Evolutionary conservation across 2,329 filamentous ascomycete species (phyloP).

Genomic region (Cordyceps militaris): DNA sequence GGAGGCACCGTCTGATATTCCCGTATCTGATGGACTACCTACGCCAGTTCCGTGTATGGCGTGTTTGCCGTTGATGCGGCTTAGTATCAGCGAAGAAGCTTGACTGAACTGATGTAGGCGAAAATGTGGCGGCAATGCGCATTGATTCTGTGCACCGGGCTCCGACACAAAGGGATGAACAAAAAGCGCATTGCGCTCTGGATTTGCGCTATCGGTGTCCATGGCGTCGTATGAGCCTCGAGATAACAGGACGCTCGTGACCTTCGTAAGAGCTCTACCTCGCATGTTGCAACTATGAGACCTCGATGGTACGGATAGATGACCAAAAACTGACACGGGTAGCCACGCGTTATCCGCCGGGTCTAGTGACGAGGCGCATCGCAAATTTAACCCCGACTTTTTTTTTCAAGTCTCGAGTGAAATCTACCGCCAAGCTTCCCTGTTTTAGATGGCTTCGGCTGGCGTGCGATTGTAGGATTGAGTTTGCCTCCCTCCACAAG

Average conservation of each 20-base stretch:
- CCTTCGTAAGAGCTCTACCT: not conserved
- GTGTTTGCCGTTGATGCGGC: conserved; percentile 11
- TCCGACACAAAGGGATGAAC: conserved; percentile 3
- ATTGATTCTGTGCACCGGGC: not conserved
- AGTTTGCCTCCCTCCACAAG: not conserved
- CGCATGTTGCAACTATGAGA: not conserved
- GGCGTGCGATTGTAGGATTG: not conserved
- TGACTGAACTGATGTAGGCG: conserved; percentile 14
- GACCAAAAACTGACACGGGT: not conserved
- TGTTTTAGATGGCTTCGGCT: not conserved
- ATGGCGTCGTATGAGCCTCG: too few species aligned
- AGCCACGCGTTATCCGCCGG: not conserved
- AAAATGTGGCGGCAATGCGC: not conserved
- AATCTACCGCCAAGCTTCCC: not conserved
- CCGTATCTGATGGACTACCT: not conserved
- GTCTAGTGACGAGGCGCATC: not conserved
- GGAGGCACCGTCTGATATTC: not conserved
- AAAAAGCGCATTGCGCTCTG: not conserved
- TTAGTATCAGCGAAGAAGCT: conserved; percentile 14
- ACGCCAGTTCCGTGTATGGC: not conserved
- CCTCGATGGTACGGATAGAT: not conserved
- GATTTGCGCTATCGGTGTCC: too few species aligned
- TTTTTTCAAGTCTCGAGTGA: not conserved
- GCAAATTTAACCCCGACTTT: not conserved
- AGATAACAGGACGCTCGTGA: not conserved